These are phyloP conservation scores for Aspergillus novofumigatus DNA, from an alignment of 2,329 filamentous ascomycete genomes.

Conservation along the genomic window DNA sequence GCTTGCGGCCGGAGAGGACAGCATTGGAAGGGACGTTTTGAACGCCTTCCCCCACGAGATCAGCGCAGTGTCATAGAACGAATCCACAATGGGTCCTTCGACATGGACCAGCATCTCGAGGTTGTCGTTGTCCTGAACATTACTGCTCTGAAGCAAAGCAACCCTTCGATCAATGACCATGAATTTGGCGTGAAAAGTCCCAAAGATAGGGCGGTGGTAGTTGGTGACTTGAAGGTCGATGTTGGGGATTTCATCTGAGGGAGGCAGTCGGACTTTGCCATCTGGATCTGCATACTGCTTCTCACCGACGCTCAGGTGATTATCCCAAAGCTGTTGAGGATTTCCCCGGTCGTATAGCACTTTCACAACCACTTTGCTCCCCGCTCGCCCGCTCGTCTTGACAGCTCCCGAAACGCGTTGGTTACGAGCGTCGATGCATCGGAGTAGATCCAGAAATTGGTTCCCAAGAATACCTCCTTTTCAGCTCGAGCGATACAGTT, in stretches of 20 bases:
- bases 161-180: slow-evolving; percentile 70
- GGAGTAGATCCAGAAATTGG: slow-evolving; percentile 71
- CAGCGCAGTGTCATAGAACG: slow-evolving; percentile 68
- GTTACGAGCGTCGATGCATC: slow-evolving; percentile 64
- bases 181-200: slow-evolving; percentile 75
- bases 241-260: slow-evolving; percentile 63
- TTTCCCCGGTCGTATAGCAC: slow-evolving; percentile 68
- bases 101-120: slow-evolving; percentile 75
- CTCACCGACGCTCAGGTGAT: slow-evolving; percentile 58
- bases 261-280: slow-evolving; percentile 57
- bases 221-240: slow-evolving; percentile 70
- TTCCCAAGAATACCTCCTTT: slow-evolving; percentile 68
- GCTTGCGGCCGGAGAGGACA: slow-evolving; percentile 47
- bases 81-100: slow-evolving; percentile 72
- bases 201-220: slow-evolving; percentile 64
- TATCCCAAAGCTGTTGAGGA: slow-evolving; percentile 59
- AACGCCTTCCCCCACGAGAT: slow-evolving; percentile 66
- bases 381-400: slow-evolving; percentile 57
- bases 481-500: slow-evolving; percentile 71
- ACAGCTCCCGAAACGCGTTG: slow-evolving; percentile 65
- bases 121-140: slow-evolving; percentile 72
- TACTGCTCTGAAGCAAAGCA: slow-evolving; percentile 72
- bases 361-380: slow-evolving; percentile 61
- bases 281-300: slow-evolving; percentile 52
- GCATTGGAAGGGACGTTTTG: slow-evolving; percentile 56